phyloP scores from a whole-genome alignment of 257 asterid species.

The Salvia hispanica region DNA sequence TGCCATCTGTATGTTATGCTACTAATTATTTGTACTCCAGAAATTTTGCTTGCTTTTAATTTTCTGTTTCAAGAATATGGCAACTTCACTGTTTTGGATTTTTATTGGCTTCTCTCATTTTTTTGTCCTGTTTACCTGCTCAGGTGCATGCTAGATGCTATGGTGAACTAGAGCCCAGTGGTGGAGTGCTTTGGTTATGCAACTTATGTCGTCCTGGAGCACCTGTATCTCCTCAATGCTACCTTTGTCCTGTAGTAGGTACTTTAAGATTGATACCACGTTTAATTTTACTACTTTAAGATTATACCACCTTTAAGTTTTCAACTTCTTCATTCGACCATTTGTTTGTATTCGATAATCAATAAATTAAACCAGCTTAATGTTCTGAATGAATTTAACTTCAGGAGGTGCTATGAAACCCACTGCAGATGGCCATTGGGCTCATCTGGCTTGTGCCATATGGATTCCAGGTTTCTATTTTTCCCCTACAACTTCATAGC shows the following conservation, averaged over 20 bases:
- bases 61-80: not conserved
- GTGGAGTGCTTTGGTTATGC: slow-evolving; percentile 95
- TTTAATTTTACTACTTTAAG: slow-evolving; percentile 22
- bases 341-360: slow-evolving; percentile 20
- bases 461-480: slow-evolving; percentile 90
- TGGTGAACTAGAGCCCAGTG: slow-evolving; percentile 83
- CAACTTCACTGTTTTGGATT: not conserved
- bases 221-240: slow-evolving; percentile 76
- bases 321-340: slow-evolving; percentile 30
- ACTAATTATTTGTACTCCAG: slow-evolving; percentile 17
- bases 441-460: slow-evolving; percentile 99
- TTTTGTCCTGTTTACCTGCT: slow-evolving; percentile 32
- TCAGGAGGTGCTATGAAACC: slow-evolving; percentile 99
- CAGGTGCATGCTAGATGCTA: slow-evolving; percentile 99
- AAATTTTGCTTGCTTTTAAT: slow-evolving; percentile 29
- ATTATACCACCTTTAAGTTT: slow-evolving; percentile 20
- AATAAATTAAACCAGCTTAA: slow-evolving; percentile 23
- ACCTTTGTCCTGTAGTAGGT: slow-evolving; percentile 96
- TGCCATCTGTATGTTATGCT: not conserved
- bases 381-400: slow-evolving; percentile 34
- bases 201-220: slow-evolving; percentile 97
- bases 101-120: slow-evolving; percentile 7
- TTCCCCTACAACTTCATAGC: not conserved
- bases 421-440: slow-evolving; percentile 98
- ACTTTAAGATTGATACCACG: slow-evolving; percentile 27